Base-by-base conservation (phyloP, 495 filamentous ascomycete species). In the Xanthoparmelia taractica region DNA sequence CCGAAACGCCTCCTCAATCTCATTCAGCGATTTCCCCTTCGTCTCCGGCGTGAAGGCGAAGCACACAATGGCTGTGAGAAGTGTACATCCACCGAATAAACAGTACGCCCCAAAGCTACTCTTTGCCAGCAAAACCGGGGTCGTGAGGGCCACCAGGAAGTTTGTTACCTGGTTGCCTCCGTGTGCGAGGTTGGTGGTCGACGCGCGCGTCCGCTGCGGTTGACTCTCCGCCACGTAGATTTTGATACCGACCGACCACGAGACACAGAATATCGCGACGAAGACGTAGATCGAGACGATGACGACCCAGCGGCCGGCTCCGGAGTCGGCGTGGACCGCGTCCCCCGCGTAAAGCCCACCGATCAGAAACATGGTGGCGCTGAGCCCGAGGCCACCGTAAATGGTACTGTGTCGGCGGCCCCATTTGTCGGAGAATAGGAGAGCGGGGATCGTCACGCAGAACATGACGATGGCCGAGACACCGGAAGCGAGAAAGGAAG, bases 111-210 rank as follows among this genome's bases (percentile, higher is more conserved):
- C 84, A 47, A 71, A 86, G 8, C 75, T 77, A 10, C 78, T 83
- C 8, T 76, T 77, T 0, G 80, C 79, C 18, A 89, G 73, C 20
- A 90, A 73, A 11, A 87, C 79, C 0, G 86, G 87, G 0, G 85
- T 85, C 7, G 79, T 78, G 57, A 88, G 76, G 1, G 85, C 86
- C 2, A 88, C 79, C n/a, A 88, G 67, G 70, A 82, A 88, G 67
- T 88, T 88, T 15, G 75, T 66, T 40, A 75, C 37, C 79, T 80
- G 83, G 62, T 84, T 84, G 38, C 74, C 74, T 10, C 76, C 75
- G 65, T 83, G 77, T 1, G 76, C 71, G 4, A 82, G 65, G 13
- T 75, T 73, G 1, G 76, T 79, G 1, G 81, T 80, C 17, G 74
- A 76, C 20, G 82, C 80, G 12, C 84, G 74, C 6, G 81, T 85